Evolutionary conservation across 2,329 filamentous ascomycete genomes (phyloP), one percentile per base, ranked within the genome.

Genomic region (Epichloe scottii): DNA sequence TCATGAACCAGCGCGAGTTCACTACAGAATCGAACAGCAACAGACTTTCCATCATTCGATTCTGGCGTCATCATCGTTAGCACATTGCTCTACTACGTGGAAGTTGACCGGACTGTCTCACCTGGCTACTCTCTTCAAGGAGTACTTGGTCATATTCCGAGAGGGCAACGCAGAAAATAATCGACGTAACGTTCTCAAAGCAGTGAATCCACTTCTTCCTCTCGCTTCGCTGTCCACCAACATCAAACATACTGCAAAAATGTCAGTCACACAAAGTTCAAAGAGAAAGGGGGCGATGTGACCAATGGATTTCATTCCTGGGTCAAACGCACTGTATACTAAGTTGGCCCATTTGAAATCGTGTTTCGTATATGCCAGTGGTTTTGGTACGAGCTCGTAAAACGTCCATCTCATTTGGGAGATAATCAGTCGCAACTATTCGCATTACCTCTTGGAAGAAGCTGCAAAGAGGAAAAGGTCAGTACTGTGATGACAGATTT

Each of bases 181-280:
- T 98, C 4, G 93, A 97, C 42, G 93, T 98, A 62, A 98, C 93
- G 62, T 97, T 97, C 69, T 98, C 93, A 68, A 98, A 98, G 73
- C 93, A 98, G 71, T 98, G 93, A 65, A 98, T 98, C 93, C 93
- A 98, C 73, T 98, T 98, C 76, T 98, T 98, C 56, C 93, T 81
- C 71, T 98, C 93, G 68, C 91, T 97, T 65, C 93, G 78, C 70
- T 98, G 93, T 23, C 93, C 93, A 56, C 93, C 93, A 4, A 98
- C 93, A 67, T 98, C 93, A 65, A 98, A 98, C 93, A 98, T 98
- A 73, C 91, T 97, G 64, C 23, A 49, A 41, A 46, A 12, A 38
- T 3, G 55, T 65, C 44, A 66, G 62, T 46, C 48, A 48, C 45
- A 41, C 12, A 47, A n/a, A 8, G 21, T 21, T 21, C 4, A 26